Base-by-base conservation (phyloP, 495 filamentous ascomycete genomes). In the Rusavskia elegans region DNA sequence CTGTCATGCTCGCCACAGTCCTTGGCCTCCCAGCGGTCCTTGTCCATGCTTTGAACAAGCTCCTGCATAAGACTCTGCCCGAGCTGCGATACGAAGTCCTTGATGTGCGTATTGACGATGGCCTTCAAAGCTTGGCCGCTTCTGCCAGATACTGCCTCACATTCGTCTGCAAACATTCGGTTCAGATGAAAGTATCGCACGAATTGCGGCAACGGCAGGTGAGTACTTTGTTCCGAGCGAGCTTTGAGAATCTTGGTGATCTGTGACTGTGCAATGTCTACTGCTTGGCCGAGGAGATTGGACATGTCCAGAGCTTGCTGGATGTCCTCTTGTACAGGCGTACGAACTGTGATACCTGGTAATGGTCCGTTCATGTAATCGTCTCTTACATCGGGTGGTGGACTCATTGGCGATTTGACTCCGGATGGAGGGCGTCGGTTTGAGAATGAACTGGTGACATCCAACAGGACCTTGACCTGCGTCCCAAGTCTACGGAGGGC, bases 391-490 rank as follows among this genome's bases (percentile, higher is more conserved):
- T 59, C 61, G 13, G 61, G 51, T 27, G 66, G 68, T 7, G 78
- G 76, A 52, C 73, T 78, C 45, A 66, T 66, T 1, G 75, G 70
- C 10, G 76, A 79, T 49, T 65, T 73, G 25, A 61, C 44, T 27
- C 56, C 58, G 1, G 61, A 50, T 7, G 64, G 56, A n/a, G 66
- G 57, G 7, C 57, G 53, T 27, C 54, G 64, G 35, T 74, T 72
- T 17, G 44, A 10, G 40, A 90, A 71, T 9, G 81, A 81, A 61
- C 89, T 95, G 2, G 89, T 94, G 35, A 95, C 85, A 63, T 99
- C 92, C 17, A 99, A 72, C n/a, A 99, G 68, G 19, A 97, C 81
- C 64, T 99, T 99, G 20, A 89, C 85, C 59, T 99, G 92, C 4
- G 88, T 86, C 37, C 84, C 82, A 11, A 97, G 67, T 60, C 92